Base-by-base conservation (phyloP, 768 basidiomycete species). In the button mushroom (Agaricus bisporus) region DNA sequence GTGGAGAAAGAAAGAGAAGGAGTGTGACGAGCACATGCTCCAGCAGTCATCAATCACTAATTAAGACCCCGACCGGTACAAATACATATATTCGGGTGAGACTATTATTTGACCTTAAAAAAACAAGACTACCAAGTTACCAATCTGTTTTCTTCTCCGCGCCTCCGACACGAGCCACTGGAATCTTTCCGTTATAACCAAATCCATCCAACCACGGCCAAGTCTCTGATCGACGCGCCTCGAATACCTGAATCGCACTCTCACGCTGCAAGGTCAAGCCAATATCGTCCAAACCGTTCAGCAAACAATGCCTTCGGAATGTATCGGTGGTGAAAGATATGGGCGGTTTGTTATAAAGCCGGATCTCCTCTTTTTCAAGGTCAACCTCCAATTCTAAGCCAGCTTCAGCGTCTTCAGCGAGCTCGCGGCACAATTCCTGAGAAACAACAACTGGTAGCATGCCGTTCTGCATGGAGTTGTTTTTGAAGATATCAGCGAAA, bases 161-260 rank as follows among this genome's bases (percentile, higher is more conserved):
- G 44, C 65, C 64, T 63, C 72, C 76, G 17, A 56, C 62, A 6
- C 71, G 60, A 7, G 66, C 61, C 18, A 83, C 71, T 2, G 86
- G 83, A 50, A 92, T 90, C 66, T 85, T 87, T 43, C 85, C 87
- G 64, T 85, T 77, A 71, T 93, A 97, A 25, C 93, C 93, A 57
- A 95, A 89, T 35, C 95, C 97, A 64, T 99, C 91, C 66, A 98
- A 71, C 97, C 97, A 99, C 5, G 97, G 90, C 93, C 94, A 98
- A 54, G 73, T 66, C 63, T 81, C 73, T 25, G 83, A 87, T 59
- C 97, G 71, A 61, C 79, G 79, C 63, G 78, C 64, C 78, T 99
- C 97, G 62, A 98, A 99, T 41, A 68, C 60, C 56, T 77, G 74
- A 59, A 99, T 97, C n/a, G 76, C 67, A 9, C 72, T 72, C 29